A percentile compares a stretch with the other conserved stretches of the same genome.
These are phyloP conservation scores for Pseudotsuga menziesii DNA, from an alignment of 75 land plant genomes.

Conservation along the genomic window DNA sequence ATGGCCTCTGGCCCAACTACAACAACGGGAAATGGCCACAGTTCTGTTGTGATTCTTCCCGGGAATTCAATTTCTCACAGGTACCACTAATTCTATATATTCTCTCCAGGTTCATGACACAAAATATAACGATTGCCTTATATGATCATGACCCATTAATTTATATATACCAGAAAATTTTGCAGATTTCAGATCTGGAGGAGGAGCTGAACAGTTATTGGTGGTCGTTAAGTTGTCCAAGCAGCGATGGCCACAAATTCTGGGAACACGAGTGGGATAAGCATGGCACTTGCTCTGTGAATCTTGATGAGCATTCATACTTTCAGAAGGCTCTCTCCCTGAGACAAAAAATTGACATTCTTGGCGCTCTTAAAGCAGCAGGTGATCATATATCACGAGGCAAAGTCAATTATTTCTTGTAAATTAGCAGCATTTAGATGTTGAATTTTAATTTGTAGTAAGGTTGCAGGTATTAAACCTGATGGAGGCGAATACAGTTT, in stretches of 20 bases:
- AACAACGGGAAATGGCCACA: slow-evolving; percentile 32
- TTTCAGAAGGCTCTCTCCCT: slow-evolving; percentile 23
- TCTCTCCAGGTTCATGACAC: neutral
- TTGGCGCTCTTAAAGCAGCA: slow-evolving; percentile 18
- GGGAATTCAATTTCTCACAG: slow-evolving; percentile 23
- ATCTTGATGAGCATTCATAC: slow-evolving; percentile 23
- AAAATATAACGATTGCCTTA: too few relatives aligned
- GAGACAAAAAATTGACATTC: slow-evolving; percentile 16
- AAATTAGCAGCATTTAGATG: too few relatives aligned
- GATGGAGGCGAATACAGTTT: slow-evolving; percentile 27
- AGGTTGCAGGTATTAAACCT: too few relatives aligned
- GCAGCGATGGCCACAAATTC: slow-evolving; percentile 28
- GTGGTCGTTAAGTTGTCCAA: slow-evolving; percentile 40
- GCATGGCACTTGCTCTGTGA: slow-evolving; percentile 42
- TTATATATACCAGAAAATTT: too few relatives aligned
- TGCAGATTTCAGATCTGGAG: slow-evolving; percentile 21
- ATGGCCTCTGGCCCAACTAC: slow-evolving; percentile 50
- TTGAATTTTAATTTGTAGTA: too few relatives aligned
- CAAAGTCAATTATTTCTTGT: too few relatives aligned
- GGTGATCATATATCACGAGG: neutral
- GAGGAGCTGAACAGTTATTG: slow-evolving; percentile 30
- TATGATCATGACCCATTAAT: too few relatives aligned
- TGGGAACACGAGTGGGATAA: slow-evolving; percentile 54
- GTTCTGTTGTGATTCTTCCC: slow-evolving; percentile 15
- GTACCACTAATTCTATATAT: slow-evolving; percentile 8